Conservation (phyloP, 2,329 filamentous ascomycete genomes). For the Aspergillus cejpii region DNA sequence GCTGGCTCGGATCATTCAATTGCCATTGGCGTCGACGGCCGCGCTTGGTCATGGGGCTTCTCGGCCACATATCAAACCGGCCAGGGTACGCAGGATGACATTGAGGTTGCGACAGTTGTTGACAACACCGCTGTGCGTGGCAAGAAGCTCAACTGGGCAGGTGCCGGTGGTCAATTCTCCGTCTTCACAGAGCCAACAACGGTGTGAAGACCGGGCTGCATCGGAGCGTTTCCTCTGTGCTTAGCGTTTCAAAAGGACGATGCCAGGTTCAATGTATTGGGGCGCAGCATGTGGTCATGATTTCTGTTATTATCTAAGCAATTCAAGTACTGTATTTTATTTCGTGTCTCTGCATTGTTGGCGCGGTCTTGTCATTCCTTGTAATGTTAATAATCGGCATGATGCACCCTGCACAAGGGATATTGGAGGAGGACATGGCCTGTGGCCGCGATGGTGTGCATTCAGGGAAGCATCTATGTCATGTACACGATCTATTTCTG, state of each 20-base stretch:
- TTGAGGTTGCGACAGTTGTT: conserved; percentile 68
- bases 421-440: no score
- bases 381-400: no score
- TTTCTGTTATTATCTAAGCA: no score
- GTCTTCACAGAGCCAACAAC: conserved; percentile 34
- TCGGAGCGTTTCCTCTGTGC: background rate
- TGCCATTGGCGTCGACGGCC: conserved; percentile 61
- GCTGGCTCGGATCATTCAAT: conserved; percentile 68
- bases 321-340: no score
- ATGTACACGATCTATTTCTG: no score
- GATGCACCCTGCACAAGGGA: no score
- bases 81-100: conserved; percentile 69
- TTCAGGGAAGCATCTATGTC: no score
- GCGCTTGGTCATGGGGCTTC: conserved; percentile 74
- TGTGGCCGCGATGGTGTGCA: no score
- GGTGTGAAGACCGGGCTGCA: conserved; percentile 7
- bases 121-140: conserved; percentile 77
- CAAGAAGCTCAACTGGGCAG: conserved; percentile 68
- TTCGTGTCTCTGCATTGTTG: no score
- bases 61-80: conserved; percentile 74
- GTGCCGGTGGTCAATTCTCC: conserved; percentile 74
- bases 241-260: background rate
- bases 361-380: no score
- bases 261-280: background rate
- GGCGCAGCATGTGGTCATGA: no score